phyloP scores from a whole-genome alignment of 768 basidiomycete genomes.

The Termitomyces sp. region DNA sequence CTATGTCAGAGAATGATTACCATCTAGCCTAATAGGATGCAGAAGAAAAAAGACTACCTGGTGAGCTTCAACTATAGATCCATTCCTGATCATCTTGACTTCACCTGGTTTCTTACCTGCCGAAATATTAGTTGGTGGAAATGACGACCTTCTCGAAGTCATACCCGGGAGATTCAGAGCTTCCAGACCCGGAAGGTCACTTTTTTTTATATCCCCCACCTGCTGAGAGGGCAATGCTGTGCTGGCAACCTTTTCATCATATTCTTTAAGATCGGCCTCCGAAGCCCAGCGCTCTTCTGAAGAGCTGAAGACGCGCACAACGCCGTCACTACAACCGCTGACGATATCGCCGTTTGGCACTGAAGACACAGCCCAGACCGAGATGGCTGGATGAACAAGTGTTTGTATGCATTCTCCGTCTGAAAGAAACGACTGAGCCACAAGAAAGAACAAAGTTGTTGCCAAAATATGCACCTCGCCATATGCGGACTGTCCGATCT shows the following conservation, averaged over 20 bases:
- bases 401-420: constrained; percentile 88
- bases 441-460: neutral
- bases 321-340: constrained; percentile 84
- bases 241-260: constrained; percentile 69
- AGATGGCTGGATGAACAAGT: constrained; percentile 89
- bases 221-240: constrained; percentile 82
- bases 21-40: neutral
- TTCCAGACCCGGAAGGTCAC: constrained; percentile 84
- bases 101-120: constrained; percentile 90
- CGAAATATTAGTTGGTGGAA: neutral
- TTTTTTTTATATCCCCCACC: constrained; percentile 89
- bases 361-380: constrained; percentile 91
- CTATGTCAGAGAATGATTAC: constrained; percentile 29
- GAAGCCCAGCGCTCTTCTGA: constrained; percentile 70
- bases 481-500: constrained; percentile 88
- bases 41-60: constrained; percentile 39
- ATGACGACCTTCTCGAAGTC: constrained; percentile 9
- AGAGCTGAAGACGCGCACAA: constrained; percentile 81
- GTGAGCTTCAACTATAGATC: constrained; percentile 81
- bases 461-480: constrained; percentile 58
- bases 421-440: constrained; percentile 20
- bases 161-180: constrained; percentile 67
- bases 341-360: constrained; percentile 91
- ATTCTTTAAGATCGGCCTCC: constrained; percentile 54
- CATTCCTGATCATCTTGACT: constrained; percentile 85